Conservation (phyloP, 2,329 filamentous ascomycete species). For the Talaromyces amestolkiae region DNA sequence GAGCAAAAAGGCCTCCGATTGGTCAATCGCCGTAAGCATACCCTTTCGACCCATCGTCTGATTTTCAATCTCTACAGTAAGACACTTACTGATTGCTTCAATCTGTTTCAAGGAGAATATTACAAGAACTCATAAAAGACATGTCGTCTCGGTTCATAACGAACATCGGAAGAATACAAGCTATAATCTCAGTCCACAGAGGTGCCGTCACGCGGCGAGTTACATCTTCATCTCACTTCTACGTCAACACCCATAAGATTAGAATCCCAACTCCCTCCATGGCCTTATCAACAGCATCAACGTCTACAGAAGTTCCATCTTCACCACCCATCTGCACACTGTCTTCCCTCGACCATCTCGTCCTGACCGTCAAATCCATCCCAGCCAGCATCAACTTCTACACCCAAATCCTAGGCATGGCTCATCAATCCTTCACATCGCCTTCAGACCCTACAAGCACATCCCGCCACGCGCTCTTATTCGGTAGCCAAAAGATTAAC, state of each 20-base stretch:
- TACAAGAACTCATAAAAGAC: background rate
- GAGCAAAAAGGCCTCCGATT: constrained; percentile 11
- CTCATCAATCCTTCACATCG: constrained; percentile 51
- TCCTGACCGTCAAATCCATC: constrained; percentile 57
- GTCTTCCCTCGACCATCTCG: constrained; percentile 57
- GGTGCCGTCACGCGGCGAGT: background rate
- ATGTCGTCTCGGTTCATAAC: background rate
- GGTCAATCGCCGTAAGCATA: background rate
- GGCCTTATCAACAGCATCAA: background rate
- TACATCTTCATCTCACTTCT: background rate
- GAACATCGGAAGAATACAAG: background rate
- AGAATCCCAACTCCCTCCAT: background rate
- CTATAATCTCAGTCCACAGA: background rate
- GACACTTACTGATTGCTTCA: background rate
- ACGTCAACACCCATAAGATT: background rate
- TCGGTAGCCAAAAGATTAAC: constrained; percentile 62
- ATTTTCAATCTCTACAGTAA: background rate
- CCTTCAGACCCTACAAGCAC: constrained; percentile 33
- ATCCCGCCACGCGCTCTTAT: constrained; percentile 54
- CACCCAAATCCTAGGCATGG: constrained; percentile 57
- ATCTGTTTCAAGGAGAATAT: background rate
- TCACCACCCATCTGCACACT: constrained; percentile 19
- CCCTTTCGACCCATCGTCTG: background rate
- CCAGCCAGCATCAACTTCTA: constrained; percentile 55
- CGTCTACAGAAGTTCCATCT: constrained; percentile 10